Conservation (phyloP, 1,284 basidiomycete genomes). For the Anthracocystis setariae region DNA sequence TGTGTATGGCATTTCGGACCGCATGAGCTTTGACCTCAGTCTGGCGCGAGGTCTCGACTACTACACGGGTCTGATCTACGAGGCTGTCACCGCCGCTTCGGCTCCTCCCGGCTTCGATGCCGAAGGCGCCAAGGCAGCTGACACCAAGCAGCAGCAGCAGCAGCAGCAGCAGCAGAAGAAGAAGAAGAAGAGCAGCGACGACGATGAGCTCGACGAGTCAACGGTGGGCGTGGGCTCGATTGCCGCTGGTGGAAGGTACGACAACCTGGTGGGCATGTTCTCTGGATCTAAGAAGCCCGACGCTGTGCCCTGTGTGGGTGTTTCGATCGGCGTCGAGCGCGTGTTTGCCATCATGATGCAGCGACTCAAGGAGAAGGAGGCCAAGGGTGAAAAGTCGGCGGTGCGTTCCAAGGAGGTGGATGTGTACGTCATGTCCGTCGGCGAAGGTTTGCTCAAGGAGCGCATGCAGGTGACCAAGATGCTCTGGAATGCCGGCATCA, state of each 20-base stretch:
- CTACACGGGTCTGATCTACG: conserved; percentile 98
- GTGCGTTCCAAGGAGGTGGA: conserved; percentile 88
- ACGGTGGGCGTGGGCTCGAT: conserved; percentile 95
- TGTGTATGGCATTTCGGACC: conserved; percentile 80
- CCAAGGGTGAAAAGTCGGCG: conserved; percentile 68
- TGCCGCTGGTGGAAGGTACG: conserved; percentile 95
- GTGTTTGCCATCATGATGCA: conserved; percentile 93
- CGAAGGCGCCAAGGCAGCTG: conserved; percentile 53
- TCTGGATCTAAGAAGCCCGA: conserved; percentile 77
- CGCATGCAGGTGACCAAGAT: conserved; percentile 83
- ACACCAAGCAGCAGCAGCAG: conserved; percentile 71
- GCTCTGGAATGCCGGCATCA: conserved; percentile 87
- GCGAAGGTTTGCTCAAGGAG: conserved; percentile 87
- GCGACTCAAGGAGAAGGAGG: conserved; percentile 78
- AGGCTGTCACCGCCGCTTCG: conserved; percentile 90
- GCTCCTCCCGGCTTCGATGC: conserved; percentile 81
- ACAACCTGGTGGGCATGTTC: conserved; percentile 96
- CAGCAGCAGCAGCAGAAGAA: conserved; percentile 71
- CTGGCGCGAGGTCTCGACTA: conserved; percentile 96
- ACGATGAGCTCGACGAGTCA: conserved; percentile 89
- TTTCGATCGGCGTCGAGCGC: conserved; percentile 93
- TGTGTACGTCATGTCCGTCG: conserved; percentile 91
- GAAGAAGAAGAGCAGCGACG: conserved; percentile 71
- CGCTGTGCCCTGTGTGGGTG: conserved; percentile 88
- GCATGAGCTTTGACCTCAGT: conserved; percentile 90